These are phyloP conservation scores for Pseudogymnoascus sp. DNA, from an alignment of 2,329 filamentous ascomycete genomes.

Conservation along the genomic window DNA sequence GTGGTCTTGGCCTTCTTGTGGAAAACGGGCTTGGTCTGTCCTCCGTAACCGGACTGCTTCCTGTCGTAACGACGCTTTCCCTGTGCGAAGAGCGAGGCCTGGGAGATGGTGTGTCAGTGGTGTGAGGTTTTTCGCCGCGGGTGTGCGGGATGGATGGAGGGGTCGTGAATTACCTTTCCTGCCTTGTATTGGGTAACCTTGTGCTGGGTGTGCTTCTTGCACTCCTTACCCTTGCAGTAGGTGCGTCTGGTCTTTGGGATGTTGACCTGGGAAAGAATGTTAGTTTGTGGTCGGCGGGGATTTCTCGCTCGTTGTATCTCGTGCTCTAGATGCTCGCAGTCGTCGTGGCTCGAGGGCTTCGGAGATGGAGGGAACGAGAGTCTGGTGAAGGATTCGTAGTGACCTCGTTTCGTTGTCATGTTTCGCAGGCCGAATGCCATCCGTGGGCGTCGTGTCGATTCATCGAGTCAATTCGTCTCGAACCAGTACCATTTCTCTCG, in stretches of 20 bases:
- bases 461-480: constrained; percentile 1
- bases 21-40: constrained; percentile 99
- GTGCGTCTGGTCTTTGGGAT: constrained; percentile 96
- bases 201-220: constrained; percentile 85
- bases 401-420: not conserved
- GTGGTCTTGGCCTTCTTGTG: constrained; percentile 99
- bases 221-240: constrained; percentile 95
- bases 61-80: constrained; percentile 99
- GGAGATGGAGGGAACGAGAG: not conserved
- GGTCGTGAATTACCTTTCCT: constrained; percentile 58
- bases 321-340: not conserved
- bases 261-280: constrained; percentile 58
- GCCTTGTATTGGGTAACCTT: constrained; percentile 97
- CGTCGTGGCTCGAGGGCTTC: not conserved
- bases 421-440: not conserved
- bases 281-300: constrained; percentile 2
- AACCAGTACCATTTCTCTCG: not conserved
- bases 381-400: not conserved
- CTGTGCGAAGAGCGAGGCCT: constrained; percentile 91
- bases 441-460: not conserved
- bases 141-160: not conserved
- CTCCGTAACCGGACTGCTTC: constrained; percentile 99
- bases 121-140: not conserved
- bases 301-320: constrained; percentile 6
- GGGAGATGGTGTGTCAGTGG: constrained; percentile 11